Evolutionary conservation across 257 asterid genomes (phyloP), one percentile per base, ranked within the genome.

Genomic region (Solanum bukasovii): DNA sequence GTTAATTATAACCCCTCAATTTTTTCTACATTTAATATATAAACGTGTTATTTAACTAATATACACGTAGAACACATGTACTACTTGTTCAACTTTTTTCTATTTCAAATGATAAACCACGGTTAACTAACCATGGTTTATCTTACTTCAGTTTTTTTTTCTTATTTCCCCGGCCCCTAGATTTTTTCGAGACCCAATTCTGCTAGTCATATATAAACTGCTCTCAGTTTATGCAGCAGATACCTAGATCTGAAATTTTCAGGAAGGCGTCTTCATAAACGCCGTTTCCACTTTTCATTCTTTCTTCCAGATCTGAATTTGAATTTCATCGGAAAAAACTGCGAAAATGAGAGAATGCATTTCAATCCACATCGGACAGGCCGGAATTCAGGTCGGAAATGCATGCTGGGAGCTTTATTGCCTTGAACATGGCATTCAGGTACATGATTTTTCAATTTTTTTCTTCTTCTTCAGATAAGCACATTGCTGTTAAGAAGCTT

Each of bases 381-480:
- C 89, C n/a, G 91, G 91, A 31, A 89, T 87, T 49, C 91, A 89
- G 89, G 91, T 89, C 49, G 89, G 91, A 31, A 89, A 89, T 84
- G 78, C 91, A 7, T 89, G 91, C 38, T 89, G 91, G 91, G 91
- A 89, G 33, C 91, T 87, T 75, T 89, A 89, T 23, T 87, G 89
- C 77, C 89, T 89, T n/a, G 91, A 89, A 79, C 91, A 89, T 74
- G 89, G 91, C 88, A 89, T 89, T 89, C 87, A 87, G 88, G 91
- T 86, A 71, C 29, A 20, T 9, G 2, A 18, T 35, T 34, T 46
- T 75, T 31, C n/a, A 27, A 14, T 33, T 5, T 2, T 29, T 27
- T 70, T 31, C 9, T 9, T 23, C 29, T 63, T 5, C 6, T 70
- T 70, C 35, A 31, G 37, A 68, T 56, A 5, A 72, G 42, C 25